Evolutionary conservation across 176 grass and related monocot genomes (phyloP).

Genomic region (Dactylis glomerata): DNA sequence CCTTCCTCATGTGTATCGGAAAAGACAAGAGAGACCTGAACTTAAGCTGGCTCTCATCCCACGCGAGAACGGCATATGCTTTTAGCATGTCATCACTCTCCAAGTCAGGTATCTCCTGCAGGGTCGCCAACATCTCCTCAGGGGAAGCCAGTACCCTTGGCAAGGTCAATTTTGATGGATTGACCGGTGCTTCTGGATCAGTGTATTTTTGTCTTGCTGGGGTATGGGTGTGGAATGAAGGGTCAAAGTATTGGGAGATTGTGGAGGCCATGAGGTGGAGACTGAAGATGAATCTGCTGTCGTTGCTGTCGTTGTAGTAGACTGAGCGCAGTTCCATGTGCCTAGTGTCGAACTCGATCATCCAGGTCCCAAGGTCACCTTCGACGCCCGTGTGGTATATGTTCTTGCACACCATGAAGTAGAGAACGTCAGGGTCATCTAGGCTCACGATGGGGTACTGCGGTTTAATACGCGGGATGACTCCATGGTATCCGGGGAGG

Average conservation of each 20-base stretch:
- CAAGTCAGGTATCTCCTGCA: background rate
- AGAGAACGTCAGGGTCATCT: background rate
- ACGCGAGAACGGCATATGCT: background rate
- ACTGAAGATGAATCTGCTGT: too few species aligned
- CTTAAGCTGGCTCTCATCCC: background rate
- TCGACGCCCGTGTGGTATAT: background rate
- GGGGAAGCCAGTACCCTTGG: background rate
- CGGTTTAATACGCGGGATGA: background rate
- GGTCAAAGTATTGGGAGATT: background rate
- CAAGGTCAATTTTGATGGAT: background rate
- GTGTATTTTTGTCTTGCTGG: too few species aligned
- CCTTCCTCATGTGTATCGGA: background rate
- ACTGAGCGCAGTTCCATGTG: background rate
- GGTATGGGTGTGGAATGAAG: background rate
- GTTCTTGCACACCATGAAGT: background rate
- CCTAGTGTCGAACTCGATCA: background rate
- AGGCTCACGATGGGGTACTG: background rate
- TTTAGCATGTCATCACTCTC: too few species aligned
- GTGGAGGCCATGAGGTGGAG: background rate
- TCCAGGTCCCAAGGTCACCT: background rate
- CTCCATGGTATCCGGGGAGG: background rate
- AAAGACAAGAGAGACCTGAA: background rate
- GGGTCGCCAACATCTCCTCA: background rate
- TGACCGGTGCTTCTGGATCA: too few species aligned
- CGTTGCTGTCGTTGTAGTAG: background rate